These are phyloP conservation scores for Acephala macrosclerotiorum DNA, from an alignment of 2,329 filamentous ascomycete genomes.

Conservation along the genomic window DNA sequence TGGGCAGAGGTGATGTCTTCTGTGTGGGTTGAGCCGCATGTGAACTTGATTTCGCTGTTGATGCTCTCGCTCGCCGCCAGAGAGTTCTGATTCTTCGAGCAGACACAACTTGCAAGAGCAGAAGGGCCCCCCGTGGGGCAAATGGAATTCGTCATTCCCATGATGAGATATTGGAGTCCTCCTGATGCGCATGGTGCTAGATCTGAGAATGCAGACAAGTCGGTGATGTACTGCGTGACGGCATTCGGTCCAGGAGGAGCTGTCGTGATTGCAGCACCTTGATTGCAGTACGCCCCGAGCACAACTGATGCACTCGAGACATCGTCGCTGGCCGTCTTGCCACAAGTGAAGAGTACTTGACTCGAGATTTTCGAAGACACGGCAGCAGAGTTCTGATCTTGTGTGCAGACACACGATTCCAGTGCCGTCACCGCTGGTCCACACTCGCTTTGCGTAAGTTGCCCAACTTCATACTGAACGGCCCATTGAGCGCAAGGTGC, in stretches of 20 bases:
- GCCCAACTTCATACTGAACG: constrained; percentile 8
- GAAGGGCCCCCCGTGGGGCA: constrained; percentile 36
- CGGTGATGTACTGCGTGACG: constrained; percentile 53
- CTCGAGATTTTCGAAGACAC: constrained; percentile 17
- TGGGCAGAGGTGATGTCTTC: constrained; percentile 58
- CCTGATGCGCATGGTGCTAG: constrained; percentile 53
- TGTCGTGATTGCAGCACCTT: constrained; percentile 8
- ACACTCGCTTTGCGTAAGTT: constrained; percentile 39
- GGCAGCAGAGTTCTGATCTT: constrained; percentile 29
- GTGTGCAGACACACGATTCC: constrained; percentile 3
- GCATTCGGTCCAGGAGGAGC: constrained; percentile 14
- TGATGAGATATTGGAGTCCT: constrained; percentile 50
- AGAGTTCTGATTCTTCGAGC: constrained; percentile 58
- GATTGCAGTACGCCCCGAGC: constrained; percentile 31
- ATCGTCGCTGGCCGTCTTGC: constrained; percentile 27
- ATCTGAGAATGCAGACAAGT: constrained; percentile 52
- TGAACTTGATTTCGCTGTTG: constrained; percentile 51
- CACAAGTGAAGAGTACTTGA: constrained; percentile 21
- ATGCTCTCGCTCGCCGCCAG: constrained; percentile 51
- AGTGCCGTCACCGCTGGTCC: constrained; percentile 41
- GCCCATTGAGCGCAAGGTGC: constrained; percentile 53
- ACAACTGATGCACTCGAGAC: constrained; percentile 24
- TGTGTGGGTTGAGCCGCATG: constrained; percentile 53
- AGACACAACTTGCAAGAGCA: constrained; percentile 58
- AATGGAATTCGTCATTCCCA: constrained; percentile 37